Base-by-base conservation (phyloP, 805 yeast species). In the Yarrowia sp. region DNA sequence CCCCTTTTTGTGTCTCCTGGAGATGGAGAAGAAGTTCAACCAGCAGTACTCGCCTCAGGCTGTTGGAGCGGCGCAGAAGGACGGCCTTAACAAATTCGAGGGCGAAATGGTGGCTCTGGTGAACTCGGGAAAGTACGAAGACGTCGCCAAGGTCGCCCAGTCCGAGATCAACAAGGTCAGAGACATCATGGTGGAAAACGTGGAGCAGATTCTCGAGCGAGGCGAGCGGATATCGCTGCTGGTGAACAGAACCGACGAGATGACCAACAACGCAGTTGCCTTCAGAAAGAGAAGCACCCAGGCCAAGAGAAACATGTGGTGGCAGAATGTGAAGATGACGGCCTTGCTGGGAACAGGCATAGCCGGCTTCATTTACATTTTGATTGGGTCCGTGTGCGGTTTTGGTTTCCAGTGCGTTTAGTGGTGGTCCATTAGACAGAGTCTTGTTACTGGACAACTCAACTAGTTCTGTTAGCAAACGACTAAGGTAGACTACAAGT, bases 201-300 rank as follows among this genome's bases (percentile, higher is more conserved):
- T 87, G 61, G 90, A 85, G 67, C 79, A 83, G 69, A 80, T 90
- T 24, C 75, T 90, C 67, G 84, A 83, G 66, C 80, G 97, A 58
- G 96, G 96, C 19, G 96, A 90, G 68, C 80, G 88, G 59, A 83
- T 90, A 63, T 81, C 83, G 66, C 73, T 81, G 38, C 77, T 90
- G 65, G 93, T 90, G 29, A 88, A 86, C 71, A 90, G 90, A 71
- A 90, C 97, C 1, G 86, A 87, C 65, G 78, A 84, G 60, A 79
- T 90, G 72, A 88, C 85, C 66, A 79, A 81, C 38, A 82, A 83
- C 33, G 83, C 94, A 8, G 81, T 78, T 73, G 80, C 86, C 25
- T 90, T 90, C 71, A 84, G 89, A 66, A 83, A 86, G 65, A 80
- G 84, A 63, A 86, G 96, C 0, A 82, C 80, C 22, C 77, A 80